Percentiles rank a stretch among this genome's conserved stretches.
Evolutionary conservation across 108 stramenopile species (phyloP).

Genomic region (Pseudonitzschia pungens): DNA sequence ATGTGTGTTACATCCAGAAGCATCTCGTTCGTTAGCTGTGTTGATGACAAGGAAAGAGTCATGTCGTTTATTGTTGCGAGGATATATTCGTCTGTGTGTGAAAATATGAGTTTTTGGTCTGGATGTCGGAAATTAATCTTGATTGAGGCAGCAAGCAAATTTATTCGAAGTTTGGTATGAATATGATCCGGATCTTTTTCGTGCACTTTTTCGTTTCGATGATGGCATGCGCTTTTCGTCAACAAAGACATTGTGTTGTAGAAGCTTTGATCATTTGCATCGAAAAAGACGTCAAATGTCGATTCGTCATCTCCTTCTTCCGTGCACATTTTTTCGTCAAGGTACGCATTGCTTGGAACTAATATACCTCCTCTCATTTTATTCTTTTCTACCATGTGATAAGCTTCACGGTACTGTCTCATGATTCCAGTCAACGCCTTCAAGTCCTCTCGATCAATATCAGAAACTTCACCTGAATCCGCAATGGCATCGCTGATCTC

Average conservation of each 20-base stretch:
- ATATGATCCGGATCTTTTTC: constrained; percentile 23
- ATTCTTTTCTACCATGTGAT: constrained; percentile 60
- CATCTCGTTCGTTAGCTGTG: constrained; percentile 36
- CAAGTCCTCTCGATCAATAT: constrained; percentile 52
- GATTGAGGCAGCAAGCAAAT: constrained; percentile 44
- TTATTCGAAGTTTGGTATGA: constrained; percentile 57
- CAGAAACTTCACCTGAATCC: constrained; percentile 3
- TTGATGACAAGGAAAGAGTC: constrained; percentile 32
- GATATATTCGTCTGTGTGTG: constrained; percentile 51
- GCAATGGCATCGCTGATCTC: constrained; percentile 6
- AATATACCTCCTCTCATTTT: constrained; percentile 71
- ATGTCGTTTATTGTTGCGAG: constrained; percentile 56
- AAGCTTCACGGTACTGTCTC: constrained; percentile 74
- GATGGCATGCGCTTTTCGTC: constrained; percentile 24
- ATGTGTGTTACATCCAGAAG: constrained; percentile 53
- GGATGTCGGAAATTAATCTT: constrained; percentile 44
- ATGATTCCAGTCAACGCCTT: constrained; percentile 64
- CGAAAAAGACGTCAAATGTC: constrained; percentile 84
- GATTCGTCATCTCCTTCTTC: constrained; percentile 34
- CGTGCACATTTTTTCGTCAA: constrained; percentile 27
- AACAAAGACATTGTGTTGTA: constrained; percentile 52
- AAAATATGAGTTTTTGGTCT: neutral
- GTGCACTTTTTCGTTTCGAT: constrained; percentile 4
- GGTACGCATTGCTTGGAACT: constrained; percentile 54
- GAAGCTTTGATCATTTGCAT: constrained; percentile 78